These are phyloP conservation scores for Dimargaris cristalligena DNA, from an alignment of 192 early-diverging fungal species.

Conservation along the genomic window DNA sequence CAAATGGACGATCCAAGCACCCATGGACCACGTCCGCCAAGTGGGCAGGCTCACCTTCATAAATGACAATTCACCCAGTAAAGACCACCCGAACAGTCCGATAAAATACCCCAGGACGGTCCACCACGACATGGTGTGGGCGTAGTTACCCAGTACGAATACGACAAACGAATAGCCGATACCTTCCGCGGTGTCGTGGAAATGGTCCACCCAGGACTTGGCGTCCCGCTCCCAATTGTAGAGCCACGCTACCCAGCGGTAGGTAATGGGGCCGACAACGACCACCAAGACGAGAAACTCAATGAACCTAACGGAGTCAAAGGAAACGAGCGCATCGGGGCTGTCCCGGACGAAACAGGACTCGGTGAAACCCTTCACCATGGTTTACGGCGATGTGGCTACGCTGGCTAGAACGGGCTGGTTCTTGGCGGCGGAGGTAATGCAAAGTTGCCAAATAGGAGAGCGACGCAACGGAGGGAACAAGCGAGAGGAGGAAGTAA, in stretches of 20 bases:
- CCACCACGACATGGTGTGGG: conserved; percentile 40
- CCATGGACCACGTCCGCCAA: conserved; percentile 42
- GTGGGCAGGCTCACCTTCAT: conserved; percentile 43
- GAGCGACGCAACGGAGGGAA: no score
- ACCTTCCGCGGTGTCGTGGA: conserved; percentile 38
- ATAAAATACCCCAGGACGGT: conserved; percentile 24
- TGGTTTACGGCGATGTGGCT: no score
- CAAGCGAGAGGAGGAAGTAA: no score
- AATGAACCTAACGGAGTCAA: conserved; percentile 18
- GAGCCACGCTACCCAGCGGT: conserved; percentile 36
- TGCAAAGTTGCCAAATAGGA: no score
- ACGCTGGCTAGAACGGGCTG: no score
- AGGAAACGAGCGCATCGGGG: conserved; percentile 21
- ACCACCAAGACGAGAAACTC: conserved; percentile 22
- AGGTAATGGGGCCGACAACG: conserved; percentile 26
- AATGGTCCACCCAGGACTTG: conserved; percentile 46
- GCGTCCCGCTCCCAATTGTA: conserved; percentile 48
- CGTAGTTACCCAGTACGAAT: conserved; percentile 62
- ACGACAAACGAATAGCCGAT: conserved; percentile 44
- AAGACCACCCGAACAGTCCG: conserved; percentile 30
- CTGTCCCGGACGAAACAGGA: not conserved
- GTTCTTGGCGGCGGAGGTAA: no score
- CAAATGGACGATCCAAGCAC: conserved; percentile 45
- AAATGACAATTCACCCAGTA: conserved; percentile 49
- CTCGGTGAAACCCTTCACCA: not conserved